Percentiles rank a stretch among this genome's conserved stretches.
phyloP scores from a whole-genome alignment of 2,329 filamentous ascomycete species.

The Fusarium sp. region DNA sequence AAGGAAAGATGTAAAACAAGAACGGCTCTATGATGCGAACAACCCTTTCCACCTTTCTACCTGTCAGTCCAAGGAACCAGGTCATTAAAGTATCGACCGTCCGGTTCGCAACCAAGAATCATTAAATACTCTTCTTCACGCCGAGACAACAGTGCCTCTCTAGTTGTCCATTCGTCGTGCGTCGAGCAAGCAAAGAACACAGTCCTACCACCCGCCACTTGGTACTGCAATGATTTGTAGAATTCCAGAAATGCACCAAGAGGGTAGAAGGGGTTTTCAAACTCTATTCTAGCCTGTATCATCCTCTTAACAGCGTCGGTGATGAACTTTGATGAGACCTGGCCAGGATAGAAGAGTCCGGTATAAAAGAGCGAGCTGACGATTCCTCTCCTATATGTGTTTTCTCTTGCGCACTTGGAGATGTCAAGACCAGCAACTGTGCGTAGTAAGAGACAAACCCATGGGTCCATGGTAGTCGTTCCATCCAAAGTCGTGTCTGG shows the following conservation, averaged over 20 bases:
- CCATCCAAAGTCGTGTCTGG: background rate
- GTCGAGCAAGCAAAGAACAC: background rate
- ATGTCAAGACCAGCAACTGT: background rate
- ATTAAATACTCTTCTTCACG: background rate
- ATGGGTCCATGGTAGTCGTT: background rate
- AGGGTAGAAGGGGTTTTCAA: background rate
- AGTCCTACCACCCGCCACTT: background rate
- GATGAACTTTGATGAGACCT: background rate
- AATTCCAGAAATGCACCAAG: background rate
- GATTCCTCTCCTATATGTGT: background rate
- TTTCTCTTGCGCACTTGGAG: background rate
- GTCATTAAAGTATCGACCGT: background rate
- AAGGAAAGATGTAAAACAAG: too few relatives aligned
- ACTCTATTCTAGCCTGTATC: background rate
- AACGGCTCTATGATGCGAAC: too few relatives aligned
- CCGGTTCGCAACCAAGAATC: background rate
- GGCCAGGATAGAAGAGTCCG: background rate
- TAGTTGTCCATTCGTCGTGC: background rate
- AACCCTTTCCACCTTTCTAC: background rate
- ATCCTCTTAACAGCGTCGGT: background rate
- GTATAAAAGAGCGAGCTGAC: background rate
- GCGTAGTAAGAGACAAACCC: background rate
- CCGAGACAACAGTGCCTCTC: background rate
- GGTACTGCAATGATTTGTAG: background rate
- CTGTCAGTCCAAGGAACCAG: background rate